A percentile compares a stretch with the other conserved stretches of the same genome.
phyloP scores from a whole-genome alignment of 2,329 filamentous ascomycete genomes.

The Thielaviopsis populi region DNA sequence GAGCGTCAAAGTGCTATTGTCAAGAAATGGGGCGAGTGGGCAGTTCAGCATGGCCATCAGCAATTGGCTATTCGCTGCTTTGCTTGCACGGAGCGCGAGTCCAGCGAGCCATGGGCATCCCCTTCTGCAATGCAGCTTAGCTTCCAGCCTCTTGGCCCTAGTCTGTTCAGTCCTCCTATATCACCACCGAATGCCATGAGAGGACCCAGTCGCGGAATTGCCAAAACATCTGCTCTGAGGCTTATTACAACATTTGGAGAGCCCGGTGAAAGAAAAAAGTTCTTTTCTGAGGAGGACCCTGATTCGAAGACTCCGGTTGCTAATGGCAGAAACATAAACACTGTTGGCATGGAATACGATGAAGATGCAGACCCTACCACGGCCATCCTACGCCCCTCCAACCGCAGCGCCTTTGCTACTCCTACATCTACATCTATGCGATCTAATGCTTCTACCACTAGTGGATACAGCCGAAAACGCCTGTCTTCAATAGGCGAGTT shows the following conservation, averaged over 20 bases:
- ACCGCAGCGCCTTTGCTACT: conserved; percentile 53
- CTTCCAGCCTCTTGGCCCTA: conserved; percentile 39
- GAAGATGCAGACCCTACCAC: conserved; percentile 48
- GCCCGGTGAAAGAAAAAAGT: conserved; percentile 44
- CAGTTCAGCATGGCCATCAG: conserved; percentile 72
- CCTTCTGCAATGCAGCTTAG: conserved; percentile 54
- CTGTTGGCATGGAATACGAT: conserved; percentile 54
- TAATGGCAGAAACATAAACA: background rate
- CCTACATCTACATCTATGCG: conserved; percentile 54
- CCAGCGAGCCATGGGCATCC: conserved; percentile 75
- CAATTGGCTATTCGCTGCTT: conserved; percentile 87
- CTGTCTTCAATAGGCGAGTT: conserved; percentile 62
- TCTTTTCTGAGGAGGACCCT: conserved; percentile 39
- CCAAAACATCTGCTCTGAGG: conserved; percentile 72
- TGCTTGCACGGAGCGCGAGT: conserved; percentile 75
- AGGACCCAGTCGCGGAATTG: conserved; percentile 47
- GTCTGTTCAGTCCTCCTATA: conserved; percentile 53
- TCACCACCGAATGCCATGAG: conserved; percentile 51
- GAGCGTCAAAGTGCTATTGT: conserved; percentile 76
- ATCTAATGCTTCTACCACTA: conserved; percentile 40
- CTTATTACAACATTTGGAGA: conserved; percentile 80
- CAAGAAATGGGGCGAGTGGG: conserved; percentile 88
- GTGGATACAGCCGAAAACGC: conserved; percentile 44
- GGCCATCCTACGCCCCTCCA: conserved; percentile 51
- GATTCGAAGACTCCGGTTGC: conserved; percentile 53